Conservation (phyloP, 345 rosid species). For the Citrus inodora region DNA sequence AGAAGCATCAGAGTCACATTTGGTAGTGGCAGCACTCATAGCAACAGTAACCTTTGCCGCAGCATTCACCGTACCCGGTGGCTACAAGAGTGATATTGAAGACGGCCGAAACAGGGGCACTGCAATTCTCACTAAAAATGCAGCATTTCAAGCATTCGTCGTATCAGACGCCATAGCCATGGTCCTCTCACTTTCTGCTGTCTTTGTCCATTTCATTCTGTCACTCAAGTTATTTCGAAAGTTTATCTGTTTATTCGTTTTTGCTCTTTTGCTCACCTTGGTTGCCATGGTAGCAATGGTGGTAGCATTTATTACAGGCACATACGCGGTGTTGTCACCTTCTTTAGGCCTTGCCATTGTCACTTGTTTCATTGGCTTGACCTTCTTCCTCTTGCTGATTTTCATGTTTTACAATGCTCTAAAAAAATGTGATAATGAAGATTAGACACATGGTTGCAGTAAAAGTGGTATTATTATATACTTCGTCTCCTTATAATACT, state of each 20-base stretch:
- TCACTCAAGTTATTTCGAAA: not conserved
- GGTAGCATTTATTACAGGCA: not conserved
- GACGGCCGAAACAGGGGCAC: not conserved
- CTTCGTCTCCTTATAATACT: too few species aligned
- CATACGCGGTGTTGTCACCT: not conserved
- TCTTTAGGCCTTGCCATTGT: not conserved
- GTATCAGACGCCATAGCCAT: not conserved
- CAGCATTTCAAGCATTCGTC: not conserved
- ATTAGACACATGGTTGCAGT: too few species aligned
- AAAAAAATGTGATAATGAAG: too few species aligned
- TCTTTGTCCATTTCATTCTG: not conserved
- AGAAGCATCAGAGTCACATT: not conserved
- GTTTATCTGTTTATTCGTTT: not conserved
- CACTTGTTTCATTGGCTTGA: not conserved
- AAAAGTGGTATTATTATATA: too few species aligned
- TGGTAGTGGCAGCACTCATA: not conserved
- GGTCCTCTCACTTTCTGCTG: not conserved
- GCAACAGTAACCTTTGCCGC: not conserved
- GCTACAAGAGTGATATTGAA: not conserved
- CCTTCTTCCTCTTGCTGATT: not conserved
- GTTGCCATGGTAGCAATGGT: not conserved
- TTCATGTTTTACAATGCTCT: too few species aligned
- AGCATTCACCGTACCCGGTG: not conserved
- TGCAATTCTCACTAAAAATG: not conserved
- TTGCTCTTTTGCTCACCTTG: not conserved